Evolutionary conservation across 192 early-diverging fungal species (phyloP), one percentile per base, ranked within the genome.

Genomic region (Coemansia sp.): DNA sequence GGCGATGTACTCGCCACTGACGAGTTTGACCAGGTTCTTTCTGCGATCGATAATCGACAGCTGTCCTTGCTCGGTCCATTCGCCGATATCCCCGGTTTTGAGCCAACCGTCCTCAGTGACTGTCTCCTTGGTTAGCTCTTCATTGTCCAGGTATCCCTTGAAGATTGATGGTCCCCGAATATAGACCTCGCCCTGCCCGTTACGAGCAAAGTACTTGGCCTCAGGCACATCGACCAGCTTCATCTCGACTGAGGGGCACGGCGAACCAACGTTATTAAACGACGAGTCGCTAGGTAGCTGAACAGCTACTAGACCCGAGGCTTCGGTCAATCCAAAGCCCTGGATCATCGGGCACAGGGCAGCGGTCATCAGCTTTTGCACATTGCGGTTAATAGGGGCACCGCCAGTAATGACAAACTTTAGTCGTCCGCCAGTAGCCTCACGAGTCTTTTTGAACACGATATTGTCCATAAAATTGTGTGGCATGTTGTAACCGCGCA

Each of bases 1-100:
- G 6, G 97, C 97, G 83, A 98, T 91, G 78, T 93, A 94, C 75
- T 97, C 96, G 68, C 94, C 96, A 70, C 91, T 87, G 12, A 87
- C 83, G 59, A 95, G 82, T 71, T 97, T 98, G 73, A 98, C 91
- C 40, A 98, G 86, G 73, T 97, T 98, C 90, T 97, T 98, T 68
- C 89, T 92, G 60, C 96, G 88, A 73, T 98, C 96, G 75, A 98
- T 98, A 62, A 98, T 90, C 35, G 86, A 74, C 18, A 98, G 75
- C 60, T 91, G 86, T 35, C 95, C 95, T 61, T 95, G 90, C 2
- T 84, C 74, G 52, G 88, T 85, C 90, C 90, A 92, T 83, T 95
- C 90, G 59, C 89, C 96, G 76, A 98, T 92, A 81, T 95, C 95
- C 39, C 95, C 95, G 39, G 94, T 96, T 80, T 85, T 89, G 47